Percentiles rank a stretch among this genome's conserved stretches.
Conservation (phyloP, 179 eudicot species). For the Spergularia azorica region DNA sequence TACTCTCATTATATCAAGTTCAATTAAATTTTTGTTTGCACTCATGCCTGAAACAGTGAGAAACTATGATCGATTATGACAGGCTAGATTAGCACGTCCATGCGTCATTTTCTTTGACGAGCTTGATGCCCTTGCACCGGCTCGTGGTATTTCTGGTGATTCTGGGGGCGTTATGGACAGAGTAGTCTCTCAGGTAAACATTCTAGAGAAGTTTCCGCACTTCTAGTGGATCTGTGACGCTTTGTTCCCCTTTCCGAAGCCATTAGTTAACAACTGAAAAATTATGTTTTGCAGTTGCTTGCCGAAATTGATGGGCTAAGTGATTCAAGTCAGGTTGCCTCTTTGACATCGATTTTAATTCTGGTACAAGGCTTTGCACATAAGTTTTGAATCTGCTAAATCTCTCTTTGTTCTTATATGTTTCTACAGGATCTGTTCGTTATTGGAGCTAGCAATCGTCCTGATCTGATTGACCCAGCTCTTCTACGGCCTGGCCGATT, state of each 20-base stretch:
- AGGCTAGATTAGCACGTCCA: slow-evolving; percentile 97
- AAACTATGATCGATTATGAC: slow-evolving; percentile 25
- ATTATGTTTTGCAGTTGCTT: slow-evolving; percentile 72
- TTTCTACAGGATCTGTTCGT: slow-evolving; percentile 81
- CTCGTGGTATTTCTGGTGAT: slow-evolving; percentile 98
- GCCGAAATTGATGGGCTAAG: slow-evolving; percentile 97
- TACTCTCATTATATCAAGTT: not conserved
- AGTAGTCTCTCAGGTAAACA: slow-evolving; percentile 90
- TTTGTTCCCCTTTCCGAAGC: not conserved
- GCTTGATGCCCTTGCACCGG: slow-evolving; percentile 98
- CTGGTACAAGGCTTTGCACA: not conserved
- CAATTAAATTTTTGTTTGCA: not conserved
- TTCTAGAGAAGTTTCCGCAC: slow-evolving; percentile 11
- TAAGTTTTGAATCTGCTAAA: not conserved
- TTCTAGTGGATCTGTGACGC: not conserved
- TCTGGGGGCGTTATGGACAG: slow-evolving; percentile 99
- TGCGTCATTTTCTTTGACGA: slow-evolving; percentile 98
- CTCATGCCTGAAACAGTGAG: slow-evolving; percentile 3
- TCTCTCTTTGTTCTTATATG: slow-evolving; percentile 15
- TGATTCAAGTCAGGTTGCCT: slow-evolving; percentile 77
- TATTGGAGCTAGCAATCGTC: slow-evolving; percentile 97
- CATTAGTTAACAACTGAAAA: slow-evolving; percentile 13
- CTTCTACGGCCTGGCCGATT: slow-evolving; percentile 97
- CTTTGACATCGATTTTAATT: slow-evolving; percentile 11
- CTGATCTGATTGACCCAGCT: slow-evolving; percentile 96